Evolutionary conservation across 805 yeast species (phyloP).

Genomic region (Clavispora carvajalis): DNA sequence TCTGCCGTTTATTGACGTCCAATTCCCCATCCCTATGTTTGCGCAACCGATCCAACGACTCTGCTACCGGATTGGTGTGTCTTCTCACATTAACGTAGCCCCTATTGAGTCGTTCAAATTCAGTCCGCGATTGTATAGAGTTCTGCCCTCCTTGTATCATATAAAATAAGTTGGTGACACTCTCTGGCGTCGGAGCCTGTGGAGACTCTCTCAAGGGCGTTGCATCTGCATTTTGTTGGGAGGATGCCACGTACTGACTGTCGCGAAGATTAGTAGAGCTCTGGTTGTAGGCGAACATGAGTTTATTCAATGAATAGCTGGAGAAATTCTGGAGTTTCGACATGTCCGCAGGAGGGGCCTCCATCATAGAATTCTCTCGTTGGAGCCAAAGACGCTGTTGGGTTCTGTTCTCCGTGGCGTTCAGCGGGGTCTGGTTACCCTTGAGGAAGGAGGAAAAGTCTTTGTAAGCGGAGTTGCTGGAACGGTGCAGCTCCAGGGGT

Average conservation of each 20-base stretch:
- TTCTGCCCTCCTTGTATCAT: conserved; percentile 29
- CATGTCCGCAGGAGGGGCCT: conserved; percentile 36
- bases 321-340: conserved; percentile 31
- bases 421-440: conserved; percentile 1
- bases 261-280: conserved; percentile 11
- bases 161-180: conserved; percentile 10
- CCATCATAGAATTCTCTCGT: conserved; percentile 66
- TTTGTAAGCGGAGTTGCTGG: conserved; percentile 1
- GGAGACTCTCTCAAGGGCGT: background rate
- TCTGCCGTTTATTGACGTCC: conserved; percentile 20
- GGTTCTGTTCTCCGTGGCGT: conserved; percentile 55
- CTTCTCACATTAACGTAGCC: conserved; percentile 69
- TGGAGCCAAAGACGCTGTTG: conserved; percentile 84
- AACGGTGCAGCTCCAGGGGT: background rate
- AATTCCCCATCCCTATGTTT: conserved; percentile 10
- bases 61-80: conserved; percentile 64
- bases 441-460: conserved; percentile 35
- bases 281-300: conserved; percentile 34
- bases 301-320: conserved; percentile 32
- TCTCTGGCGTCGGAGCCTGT: background rate
- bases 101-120: conserved; percentile 70
- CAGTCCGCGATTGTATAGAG: conserved; percentile 61
- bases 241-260: background rate
- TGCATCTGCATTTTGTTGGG: background rate
- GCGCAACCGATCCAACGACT: conserved; percentile 51